Evolutionary conservation across 805 yeast species (phyloP), one percentile per base, ranked within the genome.

Genomic region (Barnettozyma pratensis): DNA sequence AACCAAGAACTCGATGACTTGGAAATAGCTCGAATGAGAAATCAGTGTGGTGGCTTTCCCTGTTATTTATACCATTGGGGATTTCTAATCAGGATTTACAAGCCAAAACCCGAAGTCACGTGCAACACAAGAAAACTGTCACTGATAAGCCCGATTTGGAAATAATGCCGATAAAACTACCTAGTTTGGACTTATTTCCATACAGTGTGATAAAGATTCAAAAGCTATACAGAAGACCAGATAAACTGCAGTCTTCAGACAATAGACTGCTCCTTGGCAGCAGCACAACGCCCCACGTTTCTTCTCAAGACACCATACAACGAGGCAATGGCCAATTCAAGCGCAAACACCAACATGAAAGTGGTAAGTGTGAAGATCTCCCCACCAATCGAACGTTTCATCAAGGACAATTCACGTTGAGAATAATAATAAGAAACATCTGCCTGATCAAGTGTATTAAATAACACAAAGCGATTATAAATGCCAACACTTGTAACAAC

Each of bases 291-390:
- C 7, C 9, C 34, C 14, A 42, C 42, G 31, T 39, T 47, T 7
- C 11, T 38, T 30, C 36, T 42, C 41, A 47, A 42, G 4, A 26
- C 25, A 7, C 37, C 36, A n/a, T 42, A 43, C 27, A 47, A 39
- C 6, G 46, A 39, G 4, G 45, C 42, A 35, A 42, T 39, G 11
- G 35, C 19, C 19, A 42, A 25, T 19, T 47, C 46, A 25, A 47
- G 31, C 3, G 30, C 8, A 7, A 47, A 47, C n/a, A 47, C 34
- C 37, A 47, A 14, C 42, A 47, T 38, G 25, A 42, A 35, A 2
- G 28, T 37, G 8, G 41, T 32, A 6, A 47, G 28, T n/a, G 40
- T 38, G n/a, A 47, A 43, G 10, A 42, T 47, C 19, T 47, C 50
- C 29, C 44, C 39, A 29, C 32, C 41, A 9, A 47, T 35, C 30